Base-by-base conservation (phyloP, 768 basidiomycete species). In the Antrodiella citrinella region DNA sequence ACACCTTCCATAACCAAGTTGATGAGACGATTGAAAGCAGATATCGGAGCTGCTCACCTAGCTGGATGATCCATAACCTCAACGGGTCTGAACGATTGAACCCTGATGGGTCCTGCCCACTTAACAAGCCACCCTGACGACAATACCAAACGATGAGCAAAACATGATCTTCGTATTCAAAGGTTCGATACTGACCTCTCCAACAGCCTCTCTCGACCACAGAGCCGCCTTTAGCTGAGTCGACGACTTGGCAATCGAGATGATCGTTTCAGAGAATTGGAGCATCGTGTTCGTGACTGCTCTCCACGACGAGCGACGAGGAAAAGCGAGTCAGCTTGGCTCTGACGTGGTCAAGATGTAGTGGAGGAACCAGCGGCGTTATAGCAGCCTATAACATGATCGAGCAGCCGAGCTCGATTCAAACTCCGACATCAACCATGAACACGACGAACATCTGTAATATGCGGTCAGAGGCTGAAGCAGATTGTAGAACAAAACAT, bases 21-120 rank as follows among this genome's bases (percentile, higher is more conserved):
- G n/a, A n/a, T n/a, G n/a, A 24, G 21, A 11, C n/a, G n/a, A 11
- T 39, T 39, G 38, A 39, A 11, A 11, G 11, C 11, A 11, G n/a
- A n/a, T n/a, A n/a, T n/a, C n/a, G n/a, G n/a, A n/a, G n/a, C 26
- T 10, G 62, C 80, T 53, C 54, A 86, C 88, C 83, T 44, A 86
- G 74, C 78, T 89, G 85, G 44, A 89, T 75, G 51, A 86, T 83
- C 84, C 84, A 89, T 62, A 88, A 60, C 13, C 82, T 71, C 54
- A 93, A 60, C 4, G 92, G 91, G 62, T 92, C 89, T 1, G 64
- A 51, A 1, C 72, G 55, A 51, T 86, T 84, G 66, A 82, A 81
- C 2, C 67, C 65, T 0, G 82, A 72, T 0, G 91, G 91, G 59
- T 93, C 81, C 47, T 80, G 74, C 0, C 91, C 91, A 41, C 72